phyloP scores from a whole-genome alignment of 768 basidiomycete species.

The Leccinum fibrillosum region DNA sequence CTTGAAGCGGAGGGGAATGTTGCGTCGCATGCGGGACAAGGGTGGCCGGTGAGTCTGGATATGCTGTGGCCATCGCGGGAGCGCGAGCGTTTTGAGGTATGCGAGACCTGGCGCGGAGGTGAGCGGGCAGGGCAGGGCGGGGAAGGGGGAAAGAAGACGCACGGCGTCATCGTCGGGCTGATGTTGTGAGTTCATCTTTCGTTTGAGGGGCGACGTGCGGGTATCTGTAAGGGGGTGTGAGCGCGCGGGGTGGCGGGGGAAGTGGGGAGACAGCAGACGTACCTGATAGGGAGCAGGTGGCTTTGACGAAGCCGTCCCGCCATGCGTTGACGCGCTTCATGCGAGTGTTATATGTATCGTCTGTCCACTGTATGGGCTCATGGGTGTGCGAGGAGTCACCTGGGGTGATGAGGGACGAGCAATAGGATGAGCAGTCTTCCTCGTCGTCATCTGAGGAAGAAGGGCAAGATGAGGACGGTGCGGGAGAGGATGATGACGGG shows the following conservation, averaged over 20 bases:
- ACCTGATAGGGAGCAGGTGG: constrained; percentile 42
- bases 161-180: constrained; percentile 41
- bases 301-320: constrained; percentile 56
- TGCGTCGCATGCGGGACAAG: constrained; percentile 75
- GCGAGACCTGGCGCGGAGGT: constrained; percentile 40
- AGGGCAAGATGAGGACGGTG: constrained; percentile 36
- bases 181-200: constrained; percentile 34
- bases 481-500: constrained; percentile 35
- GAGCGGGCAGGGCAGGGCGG: constrained; percentile 14
- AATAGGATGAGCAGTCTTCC: constrained; percentile 65
- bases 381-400: constrained; percentile 33
- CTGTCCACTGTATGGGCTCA: constrained; percentile 28
- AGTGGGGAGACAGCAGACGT: constrained; percentile 15
- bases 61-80: constrained; percentile 38
- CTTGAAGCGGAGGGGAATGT: constrained; percentile 57
- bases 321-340: constrained; percentile 71
- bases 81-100: constrained; percentile 57
- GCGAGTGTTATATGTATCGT: constrained; percentile 52
- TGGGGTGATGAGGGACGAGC: constrained; percentile 58
- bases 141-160: constrained; percentile 19
- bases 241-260: background rate
- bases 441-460: constrained; percentile 16
- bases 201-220: constrained; percentile 44
- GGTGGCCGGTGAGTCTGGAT: constrained; percentile 45
- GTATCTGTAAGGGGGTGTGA: background rate